Base-by-base conservation (phyloP, 2,329 filamentous ascomycete species). In the Phialophora verrucosa region DNA sequence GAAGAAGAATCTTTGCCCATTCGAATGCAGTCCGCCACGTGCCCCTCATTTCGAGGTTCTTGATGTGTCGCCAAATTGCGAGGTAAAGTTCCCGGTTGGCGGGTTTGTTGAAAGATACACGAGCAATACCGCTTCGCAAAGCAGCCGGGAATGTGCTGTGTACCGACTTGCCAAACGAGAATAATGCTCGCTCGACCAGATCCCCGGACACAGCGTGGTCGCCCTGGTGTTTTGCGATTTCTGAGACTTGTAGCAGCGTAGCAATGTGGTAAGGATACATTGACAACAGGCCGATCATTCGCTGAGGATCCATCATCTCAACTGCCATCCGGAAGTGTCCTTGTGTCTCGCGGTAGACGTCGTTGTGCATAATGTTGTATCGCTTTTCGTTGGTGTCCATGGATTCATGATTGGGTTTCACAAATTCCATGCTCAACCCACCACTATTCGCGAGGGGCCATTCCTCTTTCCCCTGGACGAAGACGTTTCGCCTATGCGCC, bases 21-120 rank as follows among this genome's bases (percentile, higher is more conserved):
- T 98, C 95, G 56, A 96, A 88, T 0, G 93, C 92, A 0, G 95
- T 98, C 55, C 93, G 86, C 83, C 92, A 97, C 1, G 94, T 97
- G n/a, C 93, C 93, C 73, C 96, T 94, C 79, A 92, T 89, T 17
- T 92, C 85, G 25, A 99, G 83, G 71, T 92, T 95, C 72, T 87
- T 87, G 73, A 98, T 90, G 74, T 97, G 97, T 71, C 93, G 88
- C 83, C 93, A 96, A 8, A 89, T 91, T 1, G 92, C 91, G 42
- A 98, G 87, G 89, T 91, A 97, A 70, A 99, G 88, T 77, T 98
- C 94, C 51, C 95, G 86, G 76, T 98, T 98, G 76, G 96, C 93
- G 0, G 90, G 89, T 44, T 92, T 84, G 23, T 84, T 80, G 75
- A 97, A 98, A 74, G 94, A 88, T 10, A 99, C 81, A 17, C 92